A percentile compares a stretch with the other conserved stretches of the same genome.
phyloP scores from a whole-genome alignment of 352 stramenopile genomes.

The Phytophthora citricola region DNA sequence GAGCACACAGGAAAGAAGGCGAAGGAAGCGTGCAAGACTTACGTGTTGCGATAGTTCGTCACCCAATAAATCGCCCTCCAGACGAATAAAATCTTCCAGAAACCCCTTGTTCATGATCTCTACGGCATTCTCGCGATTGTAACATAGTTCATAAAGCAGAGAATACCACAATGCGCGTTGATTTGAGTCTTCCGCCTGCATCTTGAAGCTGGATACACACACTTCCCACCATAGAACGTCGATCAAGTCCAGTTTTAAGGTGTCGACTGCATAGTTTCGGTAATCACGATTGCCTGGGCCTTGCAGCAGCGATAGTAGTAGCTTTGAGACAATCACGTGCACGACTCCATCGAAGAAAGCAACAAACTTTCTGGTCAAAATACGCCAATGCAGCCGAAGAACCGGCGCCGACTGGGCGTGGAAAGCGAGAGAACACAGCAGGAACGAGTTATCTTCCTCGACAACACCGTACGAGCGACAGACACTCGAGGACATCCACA shows the following conservation, averaged over 20 bases:
- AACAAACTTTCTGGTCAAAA: conserved; percentile 17
- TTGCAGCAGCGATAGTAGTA: conserved; percentile 19
- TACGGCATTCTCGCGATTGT: conserved; percentile 5
- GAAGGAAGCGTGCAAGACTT: conserved; percentile 4
- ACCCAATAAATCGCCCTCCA: not conserved
- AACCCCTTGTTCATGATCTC: conserved; percentile 20
- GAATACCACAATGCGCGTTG: conserved; percentile 20
- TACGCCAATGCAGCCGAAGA: conserved; percentile 15
- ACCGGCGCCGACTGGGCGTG: not conserved
- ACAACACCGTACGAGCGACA: not conserved
- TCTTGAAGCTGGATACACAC: not conserved
- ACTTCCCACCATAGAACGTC: conserved; percentile 26
- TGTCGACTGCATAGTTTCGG: conserved; percentile 1
- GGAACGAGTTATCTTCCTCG: not conserved
- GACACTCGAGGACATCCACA: conserved; percentile 16
- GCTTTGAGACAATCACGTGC: not conserved
- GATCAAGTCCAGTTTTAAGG: conserved; percentile 18
- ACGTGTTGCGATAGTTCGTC: not conserved
- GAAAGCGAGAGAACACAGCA: conserved; percentile 6
- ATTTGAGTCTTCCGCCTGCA: not conserved
- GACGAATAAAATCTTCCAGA: conserved; percentile 15
- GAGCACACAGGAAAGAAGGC: conserved; percentile 15
- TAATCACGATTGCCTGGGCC: not conserved
- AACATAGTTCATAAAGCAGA: conserved; percentile 20
- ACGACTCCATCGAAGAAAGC: not conserved